Base-by-base conservation (phyloP, 495 filamentous ascomycete genomes). In the Saxophila tyrrhenica region DNA sequence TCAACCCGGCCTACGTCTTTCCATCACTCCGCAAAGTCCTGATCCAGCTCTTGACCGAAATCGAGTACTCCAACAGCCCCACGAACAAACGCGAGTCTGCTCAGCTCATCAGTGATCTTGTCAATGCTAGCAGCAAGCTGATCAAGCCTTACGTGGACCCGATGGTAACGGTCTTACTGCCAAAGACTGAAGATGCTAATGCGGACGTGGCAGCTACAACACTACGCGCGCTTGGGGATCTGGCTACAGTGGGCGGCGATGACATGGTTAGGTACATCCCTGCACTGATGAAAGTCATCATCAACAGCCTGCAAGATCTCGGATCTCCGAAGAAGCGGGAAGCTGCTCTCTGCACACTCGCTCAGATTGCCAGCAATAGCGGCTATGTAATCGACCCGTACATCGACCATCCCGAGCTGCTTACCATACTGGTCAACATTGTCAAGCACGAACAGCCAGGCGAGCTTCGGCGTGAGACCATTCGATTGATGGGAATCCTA, bases 361-460 rank as follows among this genome's bases (percentile, higher is more conserved):
- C 90, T 17, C 89, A 96, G 65, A 71, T 99, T 15, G 87, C 92
- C 5, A 91, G 87, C 63, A 95, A 91, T 64, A 87, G 89, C 19
- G 91, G 94, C 56, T 99, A 99, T 70, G 92, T 99, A 44, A 96
- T 99, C 58, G 85, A 94, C 38, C 94, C 92, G 9, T 99, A 97
- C 64, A 73, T 89, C 43, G 89, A 97, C 54, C 92, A 96, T 59
- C 92, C 92, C 0, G 82, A 95, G 63, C 78, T 99, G 13, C 83
- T 97, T 35, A 87, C 85, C 50, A 85, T 96, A 11, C 75, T 99
- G 39, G 87, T 95, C 58, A 87, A 84, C 59, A 96, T 97, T 65
- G 91, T 95, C 60, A 86, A 91, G 65, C 85, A 83, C 15, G 92
- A 97, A 63, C 79, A 82, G 39, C 86, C 91, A 48, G 87, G 86